Base-by-base conservation (phyloP, 352 stramenopile genomes). In the Globisporangium echinulatum region DNA sequence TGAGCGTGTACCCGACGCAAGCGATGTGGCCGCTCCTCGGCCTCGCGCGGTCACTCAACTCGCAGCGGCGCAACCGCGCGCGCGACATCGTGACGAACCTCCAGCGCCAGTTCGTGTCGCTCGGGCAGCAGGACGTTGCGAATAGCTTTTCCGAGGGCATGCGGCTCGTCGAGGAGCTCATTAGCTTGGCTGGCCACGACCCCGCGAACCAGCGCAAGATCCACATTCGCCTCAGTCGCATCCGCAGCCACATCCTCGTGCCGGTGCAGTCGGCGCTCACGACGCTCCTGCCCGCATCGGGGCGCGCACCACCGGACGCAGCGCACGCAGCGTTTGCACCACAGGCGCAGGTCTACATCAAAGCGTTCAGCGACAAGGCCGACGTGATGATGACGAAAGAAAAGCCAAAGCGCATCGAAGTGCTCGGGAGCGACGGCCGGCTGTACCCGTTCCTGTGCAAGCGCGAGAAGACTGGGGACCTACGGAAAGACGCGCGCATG, bases 401-500 rank as follows among this genome's bases (percentile, higher is more conserved):
- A 49, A 98, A 97, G 63, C 98, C 98, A 1, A 99, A 99, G 72
- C 97, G 96, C 55, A 88, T 99, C 48, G 95, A 94, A 56, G 60
- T 97, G 40, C 49, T 90, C 14, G 82, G 84, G 7, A 90, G 66
- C 14, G 77, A 92, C 56, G 91, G 91, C 0, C 59, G 82, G 17
- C 59, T 71, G 39, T 96, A 97, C 58, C 77, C 87, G 43, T 98
- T 98, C 67, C 62, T 98, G 49, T 98, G 92, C 70, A 98, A 98
- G 61, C 87, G 97, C 51, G 97, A 99, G 70, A 97, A 96, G 63
- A 98, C 97, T 44, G 98, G 97, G 6, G 98, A 99, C 71, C 79
- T 99, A 53, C 85, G 98, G 46, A 99, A 99, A 79, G 98, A 99
- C 78, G 92, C 96, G 19, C 91, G 97, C 44, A 97, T 99, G 74